Conservation (phyloP, 306 rosid genomes). For the Castanopsis chinensis region DNA sequence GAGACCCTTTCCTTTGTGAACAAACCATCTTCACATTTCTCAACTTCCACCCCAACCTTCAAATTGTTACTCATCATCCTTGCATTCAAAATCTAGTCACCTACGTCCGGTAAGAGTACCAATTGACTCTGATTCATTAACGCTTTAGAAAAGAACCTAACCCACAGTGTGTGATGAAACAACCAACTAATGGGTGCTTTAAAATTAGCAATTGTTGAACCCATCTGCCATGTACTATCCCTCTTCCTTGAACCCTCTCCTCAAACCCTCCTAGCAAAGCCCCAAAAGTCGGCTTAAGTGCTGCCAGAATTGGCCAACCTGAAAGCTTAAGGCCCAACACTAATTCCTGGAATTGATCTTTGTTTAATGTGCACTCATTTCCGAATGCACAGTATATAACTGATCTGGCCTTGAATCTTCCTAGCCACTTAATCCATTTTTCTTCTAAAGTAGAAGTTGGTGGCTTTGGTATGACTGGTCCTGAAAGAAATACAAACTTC, state of each 20-base stretch:
- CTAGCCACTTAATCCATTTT: conserved; percentile 20
- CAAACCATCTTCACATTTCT: conserved; percentile 33
- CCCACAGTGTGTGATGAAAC: conserved; percentile 39
- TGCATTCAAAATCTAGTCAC: conserved; percentile 30
- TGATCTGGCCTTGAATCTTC: conserved; percentile 1
- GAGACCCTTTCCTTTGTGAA: conserved; percentile 24
- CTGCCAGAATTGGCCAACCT: too few species aligned
- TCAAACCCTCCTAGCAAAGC: too few species aligned
- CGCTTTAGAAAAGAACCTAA: conserved; percentile 35
- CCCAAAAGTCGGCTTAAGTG: too few species aligned
- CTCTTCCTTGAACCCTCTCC: conserved; percentile 7
- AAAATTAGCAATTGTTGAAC: conserved; percentile 30
- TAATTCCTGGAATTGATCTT: not conserved
- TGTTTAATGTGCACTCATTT: conserved; percentile 29
- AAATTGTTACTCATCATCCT: conserved; percentile 31
- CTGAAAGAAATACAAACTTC: not conserved
- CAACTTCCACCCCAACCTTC: conserved; percentile 40
- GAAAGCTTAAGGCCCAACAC: too few species aligned
- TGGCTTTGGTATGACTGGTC: conserved; percentile 21
- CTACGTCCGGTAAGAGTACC: conserved; percentile 29
- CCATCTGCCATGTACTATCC: conserved; percentile 35
- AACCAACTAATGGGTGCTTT: conserved; percentile 37
- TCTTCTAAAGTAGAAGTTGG: conserved; percentile 28
- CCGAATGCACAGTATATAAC: conserved; percentile 29
- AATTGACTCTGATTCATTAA: conserved; percentile 27